Evolutionary conservation across 257 asterid genomes (phyloP).

Genomic region (Primulina tabacum): DNA sequence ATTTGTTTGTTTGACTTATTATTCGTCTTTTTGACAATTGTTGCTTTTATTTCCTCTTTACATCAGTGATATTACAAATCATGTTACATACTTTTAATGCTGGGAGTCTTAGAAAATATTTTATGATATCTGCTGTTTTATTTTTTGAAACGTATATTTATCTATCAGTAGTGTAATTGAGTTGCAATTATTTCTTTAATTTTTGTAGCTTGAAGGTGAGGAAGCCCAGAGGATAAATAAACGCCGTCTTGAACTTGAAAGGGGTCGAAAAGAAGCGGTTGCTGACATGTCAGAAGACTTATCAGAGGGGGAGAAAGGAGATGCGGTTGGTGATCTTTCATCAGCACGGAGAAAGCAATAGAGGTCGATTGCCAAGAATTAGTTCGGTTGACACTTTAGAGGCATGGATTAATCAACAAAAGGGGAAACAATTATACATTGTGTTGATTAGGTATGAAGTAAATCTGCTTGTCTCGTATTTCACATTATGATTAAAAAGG

Average conservation of each 20-base stretch:
- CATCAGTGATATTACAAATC: neutral
- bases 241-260: conserved; percentile 29
- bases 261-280: conserved; percentile 29
- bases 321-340: conserved; percentile 19
- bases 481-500: neutral
- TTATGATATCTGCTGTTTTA: conserved; percentile 2
- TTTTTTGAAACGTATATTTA: conserved; percentile 17
- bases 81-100: neutral
- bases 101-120: neutral
- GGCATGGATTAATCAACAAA: conserved; percentile 27
- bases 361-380: conserved; percentile 25
- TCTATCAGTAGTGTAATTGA: conserved; percentile 2
- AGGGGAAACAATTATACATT: conserved; percentile 32
- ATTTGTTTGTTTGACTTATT: conserved; percentile 5
- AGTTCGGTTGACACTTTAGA: conserved; percentile 28
- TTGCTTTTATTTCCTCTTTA: neutral
- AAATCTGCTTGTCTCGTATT: conserved; percentile 12
- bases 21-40: conserved; percentile 8
- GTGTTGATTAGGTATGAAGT: conserved; percentile 28
- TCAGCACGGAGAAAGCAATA: conserved; percentile 23
- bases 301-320: conserved; percentile 35
- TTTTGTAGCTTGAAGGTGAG: conserved; percentile 30
- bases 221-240: conserved; percentile 26
- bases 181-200: neutral
- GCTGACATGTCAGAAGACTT: conserved; percentile 36